Evolutionary conservation across 2,329 filamentous ascomycete species (phyloP).

Genomic region (Cadophora malorum): DNA sequence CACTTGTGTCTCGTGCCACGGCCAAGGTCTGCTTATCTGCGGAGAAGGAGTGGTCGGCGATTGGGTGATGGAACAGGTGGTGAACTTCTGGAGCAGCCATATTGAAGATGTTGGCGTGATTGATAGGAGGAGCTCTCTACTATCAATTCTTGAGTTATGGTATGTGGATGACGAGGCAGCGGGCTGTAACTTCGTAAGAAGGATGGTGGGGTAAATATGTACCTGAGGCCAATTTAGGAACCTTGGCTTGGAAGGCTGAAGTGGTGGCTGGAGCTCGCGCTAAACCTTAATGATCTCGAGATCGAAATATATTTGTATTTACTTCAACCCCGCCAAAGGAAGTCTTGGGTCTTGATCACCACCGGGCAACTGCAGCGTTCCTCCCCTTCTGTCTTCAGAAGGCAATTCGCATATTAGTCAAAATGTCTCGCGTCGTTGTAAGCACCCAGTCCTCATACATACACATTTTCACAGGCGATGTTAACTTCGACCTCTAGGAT

Average conservation of each 20-base stretch:
- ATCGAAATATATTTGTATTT: slow-evolving; percentile 17
- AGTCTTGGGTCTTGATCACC: neutral
- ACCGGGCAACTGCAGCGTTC: neutral
- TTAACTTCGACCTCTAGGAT: slow-evolving; percentile 39
- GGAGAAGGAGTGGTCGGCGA: slow-evolving; percentile 98
- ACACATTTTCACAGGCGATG: neutral
- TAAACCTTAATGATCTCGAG: slow-evolving; percentile 17
- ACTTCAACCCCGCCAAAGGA: slow-evolving; percentile 18
- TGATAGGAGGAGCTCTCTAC: slow-evolving; percentile 99
- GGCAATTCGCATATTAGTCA: neutral
- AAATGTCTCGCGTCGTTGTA: slow-evolving; percentile 29
- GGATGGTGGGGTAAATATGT: slow-evolving; percentile 22
- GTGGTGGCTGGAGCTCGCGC: neutral
- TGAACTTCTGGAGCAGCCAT: slow-evolving; percentile 93
- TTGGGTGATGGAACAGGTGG: slow-evolving; percentile 95
- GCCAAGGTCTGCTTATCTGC: slow-evolving; percentile 87
- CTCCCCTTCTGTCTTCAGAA: neutral
- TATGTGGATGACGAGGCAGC: slow-evolving; percentile 21
- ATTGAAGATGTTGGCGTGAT: slow-evolving; percentile 47
- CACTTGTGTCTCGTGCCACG: slow-evolving; percentile 85
- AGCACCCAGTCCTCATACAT: slow-evolving; percentile 4
- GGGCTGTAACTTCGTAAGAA: slow-evolving; percentile 4
- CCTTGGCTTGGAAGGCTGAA: slow-evolving; percentile 2
- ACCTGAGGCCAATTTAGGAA: slow-evolving; percentile 12
- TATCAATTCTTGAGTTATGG: slow-evolving; percentile 61